Evolutionary conservation across 2,329 filamentous ascomycete genomes (phyloP).

Genomic region (Paecilomyces variotii): DNA sequence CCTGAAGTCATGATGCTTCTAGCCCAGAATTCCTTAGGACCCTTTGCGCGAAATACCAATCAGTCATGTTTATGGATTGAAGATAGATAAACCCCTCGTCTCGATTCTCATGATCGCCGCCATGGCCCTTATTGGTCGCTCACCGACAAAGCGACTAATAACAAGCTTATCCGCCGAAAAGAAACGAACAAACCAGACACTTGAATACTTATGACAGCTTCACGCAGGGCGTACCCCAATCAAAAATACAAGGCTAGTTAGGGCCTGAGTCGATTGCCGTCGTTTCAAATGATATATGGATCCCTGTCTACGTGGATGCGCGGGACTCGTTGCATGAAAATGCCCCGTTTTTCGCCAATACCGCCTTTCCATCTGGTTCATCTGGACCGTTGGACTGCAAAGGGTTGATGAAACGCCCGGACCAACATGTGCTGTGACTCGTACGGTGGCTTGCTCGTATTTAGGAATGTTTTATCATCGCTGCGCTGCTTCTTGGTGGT

Average conservation of each 20-base stretch:
- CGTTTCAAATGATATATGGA: background rate
- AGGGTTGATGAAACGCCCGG: background rate
- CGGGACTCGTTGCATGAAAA: background rate
- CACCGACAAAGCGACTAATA: background rate
- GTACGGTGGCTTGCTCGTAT: background rate
- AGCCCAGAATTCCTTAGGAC: background rate
- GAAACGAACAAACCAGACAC: background rate
- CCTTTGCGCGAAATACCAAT: background rate
- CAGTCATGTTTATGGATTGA: background rate
- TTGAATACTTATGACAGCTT: background rate
- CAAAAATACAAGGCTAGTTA: background rate
- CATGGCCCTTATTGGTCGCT: background rate
- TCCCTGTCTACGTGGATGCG: background rate
- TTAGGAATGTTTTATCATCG: background rate
- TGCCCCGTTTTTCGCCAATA: background rate
- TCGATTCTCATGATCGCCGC: background rate
- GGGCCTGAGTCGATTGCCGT: background rate
- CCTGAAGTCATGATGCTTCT: background rate
- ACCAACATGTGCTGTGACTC: background rate
- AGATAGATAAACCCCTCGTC: background rate
- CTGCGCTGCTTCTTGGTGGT: background rate
- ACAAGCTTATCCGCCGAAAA: background rate
- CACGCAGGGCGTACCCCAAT: background rate
- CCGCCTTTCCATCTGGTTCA: background rate
- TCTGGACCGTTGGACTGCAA: background rate